Conservation (phyloP, 2,329 filamentous ascomycete species). For the Cercospora nicotianae region DNA sequence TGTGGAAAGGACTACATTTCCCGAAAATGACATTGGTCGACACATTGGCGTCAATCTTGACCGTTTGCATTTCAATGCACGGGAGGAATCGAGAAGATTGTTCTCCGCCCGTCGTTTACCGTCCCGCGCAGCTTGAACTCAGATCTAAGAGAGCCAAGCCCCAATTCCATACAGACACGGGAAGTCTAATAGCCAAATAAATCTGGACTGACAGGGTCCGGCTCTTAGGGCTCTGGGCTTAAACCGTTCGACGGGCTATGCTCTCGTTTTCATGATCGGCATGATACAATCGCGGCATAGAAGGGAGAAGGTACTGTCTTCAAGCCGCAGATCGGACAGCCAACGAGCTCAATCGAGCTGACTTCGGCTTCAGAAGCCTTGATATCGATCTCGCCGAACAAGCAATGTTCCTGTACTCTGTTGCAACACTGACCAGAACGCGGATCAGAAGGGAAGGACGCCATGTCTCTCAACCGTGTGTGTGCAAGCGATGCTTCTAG, state of each 20-base stretch:
- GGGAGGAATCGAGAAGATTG: too few relatives aligned
- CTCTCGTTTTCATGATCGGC: background rate
- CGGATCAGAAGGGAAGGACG: background rate
- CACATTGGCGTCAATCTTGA: too few relatives aligned
- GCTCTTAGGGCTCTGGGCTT: background rate
- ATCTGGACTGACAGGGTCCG: background rate
- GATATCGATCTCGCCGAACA: background rate
- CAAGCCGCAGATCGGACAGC: background rate
- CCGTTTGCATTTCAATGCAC: too few relatives aligned
- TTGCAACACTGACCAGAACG: background rate
- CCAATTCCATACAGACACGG: too few relatives aligned
- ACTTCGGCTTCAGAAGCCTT: background rate
- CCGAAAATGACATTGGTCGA: too few relatives aligned
- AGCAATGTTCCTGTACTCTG: background rate
- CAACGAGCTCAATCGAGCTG: too few relatives aligned
- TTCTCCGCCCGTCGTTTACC: too few relatives aligned
- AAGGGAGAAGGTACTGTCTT: background rate
- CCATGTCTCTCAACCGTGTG: background rate
- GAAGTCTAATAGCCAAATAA: too few relatives aligned
- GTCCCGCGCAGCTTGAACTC: too few relatives aligned
- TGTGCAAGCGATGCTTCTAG: background rate
- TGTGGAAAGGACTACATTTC: too few relatives aligned
- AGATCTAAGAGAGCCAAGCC: too few relatives aligned
- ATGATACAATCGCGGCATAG: background rate
- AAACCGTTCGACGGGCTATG: background rate